A percentile compares a stretch with the other conserved stretches of the same genome.
phyloP scores from a whole-genome alignment of 1,139 yeast genomes.

The Yueomyces sp. region DNA sequence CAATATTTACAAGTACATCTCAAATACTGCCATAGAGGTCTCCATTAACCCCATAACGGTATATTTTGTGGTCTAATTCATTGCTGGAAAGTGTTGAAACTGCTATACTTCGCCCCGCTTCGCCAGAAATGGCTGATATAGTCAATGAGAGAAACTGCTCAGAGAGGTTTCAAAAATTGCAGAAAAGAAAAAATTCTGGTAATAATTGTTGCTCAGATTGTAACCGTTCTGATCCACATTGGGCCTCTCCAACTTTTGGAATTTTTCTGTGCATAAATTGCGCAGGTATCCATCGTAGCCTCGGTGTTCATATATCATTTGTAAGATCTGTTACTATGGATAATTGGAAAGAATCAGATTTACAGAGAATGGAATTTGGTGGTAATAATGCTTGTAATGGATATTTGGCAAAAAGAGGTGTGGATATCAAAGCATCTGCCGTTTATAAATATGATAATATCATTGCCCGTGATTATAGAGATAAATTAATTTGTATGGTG shows the following conservation, averaged over 20 bases:
- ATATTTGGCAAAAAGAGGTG: neutral
- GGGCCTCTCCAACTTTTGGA: conserved; percentile 96
- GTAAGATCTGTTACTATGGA: conserved; percentile 87
- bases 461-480: neutral
- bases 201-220: conserved; percentile 85
- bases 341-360: conserved; percentile 43
- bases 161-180: neutral
- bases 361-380: neutral
- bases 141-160: neutral
- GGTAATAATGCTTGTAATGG: neutral
- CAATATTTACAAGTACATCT: too few species aligned
- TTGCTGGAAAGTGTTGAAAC: too few species aligned
- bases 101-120: neutral
- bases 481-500: neutral
- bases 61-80: too few species aligned
- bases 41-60: too few species aligned
- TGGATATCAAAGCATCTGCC: neutral
- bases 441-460: neutral
- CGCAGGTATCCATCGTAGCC: conserved; percentile 85
- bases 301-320: conserved; percentile 85
- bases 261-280: conserved; percentile 83
- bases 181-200: conserved; percentile 44
- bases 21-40: too few species aligned
- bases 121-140: neutral
- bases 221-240: conserved; percentile 54